phyloP scores from a whole-genome alignment of 768 basidiomycete genomes.

The Leccinum pellstonianum region DNA sequence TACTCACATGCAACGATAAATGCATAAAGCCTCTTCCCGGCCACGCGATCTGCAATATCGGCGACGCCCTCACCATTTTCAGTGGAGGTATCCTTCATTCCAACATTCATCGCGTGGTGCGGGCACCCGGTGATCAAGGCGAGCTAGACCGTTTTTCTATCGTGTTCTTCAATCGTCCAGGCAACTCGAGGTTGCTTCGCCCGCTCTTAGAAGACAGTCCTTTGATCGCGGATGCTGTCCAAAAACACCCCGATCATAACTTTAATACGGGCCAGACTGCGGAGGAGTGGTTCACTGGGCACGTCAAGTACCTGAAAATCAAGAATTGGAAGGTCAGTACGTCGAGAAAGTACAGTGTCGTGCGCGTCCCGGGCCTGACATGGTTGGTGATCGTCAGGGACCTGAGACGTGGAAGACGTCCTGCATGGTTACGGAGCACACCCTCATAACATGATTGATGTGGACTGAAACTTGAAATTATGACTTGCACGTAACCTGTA shows the following conservation, averaged over 20 bases:
- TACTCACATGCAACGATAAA: not conserved
- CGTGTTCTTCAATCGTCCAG: not conserved
- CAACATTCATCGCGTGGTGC: not conserved
- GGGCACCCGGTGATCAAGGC: not conserved
- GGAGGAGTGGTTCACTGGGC: not conserved
- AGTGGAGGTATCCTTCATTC: not conserved
- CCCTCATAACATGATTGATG: constrained; percentile 2
- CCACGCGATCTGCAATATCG: not conserved
- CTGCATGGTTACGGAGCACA: constrained; percentile 31
- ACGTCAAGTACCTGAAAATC: not conserved
- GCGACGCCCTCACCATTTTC: not conserved
- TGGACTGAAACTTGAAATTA: not conserved
- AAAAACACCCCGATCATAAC: not conserved
- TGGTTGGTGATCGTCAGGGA: constrained; percentile 15
- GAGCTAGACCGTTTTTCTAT: not conserved
- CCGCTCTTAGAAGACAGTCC: not conserved
- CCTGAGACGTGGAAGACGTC: constrained; percentile 30
- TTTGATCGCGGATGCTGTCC: not conserved
- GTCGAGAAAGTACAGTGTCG: not conserved
- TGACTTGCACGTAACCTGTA: not conserved
- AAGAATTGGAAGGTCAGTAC: not conserved
- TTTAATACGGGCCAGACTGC: not conserved
- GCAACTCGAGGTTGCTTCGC: not conserved
- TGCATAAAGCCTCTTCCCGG: not conserved
- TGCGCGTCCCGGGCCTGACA: not conserved